Conservation (phyloP, 495 filamentous ascomycete species). For the Penicillium ochrochloron region DNA sequence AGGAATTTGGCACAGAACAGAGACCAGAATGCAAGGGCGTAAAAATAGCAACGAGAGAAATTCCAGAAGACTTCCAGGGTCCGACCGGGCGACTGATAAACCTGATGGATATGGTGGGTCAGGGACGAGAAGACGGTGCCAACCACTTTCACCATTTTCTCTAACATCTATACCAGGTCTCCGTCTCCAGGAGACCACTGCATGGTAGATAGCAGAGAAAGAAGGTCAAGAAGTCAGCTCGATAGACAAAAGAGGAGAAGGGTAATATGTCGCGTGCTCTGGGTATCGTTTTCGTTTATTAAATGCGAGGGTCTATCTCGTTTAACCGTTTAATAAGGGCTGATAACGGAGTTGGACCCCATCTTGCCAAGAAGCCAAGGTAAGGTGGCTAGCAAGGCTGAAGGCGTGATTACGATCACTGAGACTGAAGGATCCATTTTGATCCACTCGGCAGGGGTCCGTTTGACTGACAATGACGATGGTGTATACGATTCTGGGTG, state of each 20-base stretch:
- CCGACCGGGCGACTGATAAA: slow-evolving; percentile 27
- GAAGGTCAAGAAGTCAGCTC: not conserved
- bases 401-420: slow-evolving; percentile 13
- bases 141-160: slow-evolving; percentile 5
- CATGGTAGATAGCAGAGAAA: not conserved
- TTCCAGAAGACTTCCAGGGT: slow-evolving; percentile 39
- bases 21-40: slow-evolving; percentile 39
- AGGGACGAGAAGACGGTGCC: slow-evolving; percentile 4
- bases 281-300: slow-evolving; percentile 11
- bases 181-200: not conserved
- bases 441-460: not conserved
- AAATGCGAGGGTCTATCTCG: not conserved
- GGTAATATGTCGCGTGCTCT: slow-evolving; percentile 5
- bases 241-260: not conserved
- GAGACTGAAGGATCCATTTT: not conserved
- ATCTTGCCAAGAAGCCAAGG: slow-evolving; percentile 7
- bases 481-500: not conserved
- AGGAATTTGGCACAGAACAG: slow-evolving; percentile 41
- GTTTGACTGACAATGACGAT: not conserved
- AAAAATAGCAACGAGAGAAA: slow-evolving; percentile 43
- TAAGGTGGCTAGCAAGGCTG: slow-evolving; percentile 3
- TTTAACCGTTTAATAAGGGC: slow-evolving; percentile 1
- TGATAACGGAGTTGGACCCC: slow-evolving; percentile 6
- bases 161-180: not conserved
- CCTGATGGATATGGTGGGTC: slow-evolving; percentile 18